phyloP scores from a whole-genome alignment of 176 grass and related monocot species.

The Triticum timopheevii region DNA sequence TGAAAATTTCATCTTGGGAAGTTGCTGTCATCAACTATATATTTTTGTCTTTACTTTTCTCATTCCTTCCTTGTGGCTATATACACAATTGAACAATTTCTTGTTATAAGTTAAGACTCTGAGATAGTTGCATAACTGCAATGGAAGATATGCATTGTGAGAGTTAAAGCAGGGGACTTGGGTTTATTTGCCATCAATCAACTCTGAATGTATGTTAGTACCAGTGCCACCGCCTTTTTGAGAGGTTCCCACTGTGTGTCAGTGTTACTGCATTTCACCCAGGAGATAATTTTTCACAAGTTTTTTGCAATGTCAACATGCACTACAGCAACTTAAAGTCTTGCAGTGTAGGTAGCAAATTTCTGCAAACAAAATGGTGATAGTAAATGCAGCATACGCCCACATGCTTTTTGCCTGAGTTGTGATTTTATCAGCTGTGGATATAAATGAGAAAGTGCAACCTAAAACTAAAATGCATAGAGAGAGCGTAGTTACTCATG shows the following conservation, averaged over 20 bases:
- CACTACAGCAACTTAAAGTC: constrained; percentile 4
- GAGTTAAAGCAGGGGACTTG: not conserved
- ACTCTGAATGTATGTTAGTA: not conserved
- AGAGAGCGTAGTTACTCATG: not conserved
- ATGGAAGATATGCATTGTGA: not conserved
- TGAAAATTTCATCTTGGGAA: constrained; percentile 1
- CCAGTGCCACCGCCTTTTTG: not conserved
- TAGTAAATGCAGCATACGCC: not conserved
- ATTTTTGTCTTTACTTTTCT: not conserved
- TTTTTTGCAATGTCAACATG: not conserved
- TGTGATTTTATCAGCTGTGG: not conserved
- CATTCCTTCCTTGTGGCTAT: not conserved
- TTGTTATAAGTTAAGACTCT: not conserved
- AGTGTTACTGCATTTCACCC: not conserved
- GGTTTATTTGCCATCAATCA: not conserved
- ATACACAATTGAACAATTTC: not conserved
- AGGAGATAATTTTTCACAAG: not conserved
- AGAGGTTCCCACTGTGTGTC: not conserved
- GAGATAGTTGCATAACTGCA: not conserved
- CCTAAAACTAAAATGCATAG: not conserved
- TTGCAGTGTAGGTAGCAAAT: not conserved
- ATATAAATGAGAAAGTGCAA: not conserved
- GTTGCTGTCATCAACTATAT: not conserved
- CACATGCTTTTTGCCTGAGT: not conserved
- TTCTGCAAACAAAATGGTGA: not conserved